Percentiles rank a stretch among this genome's conserved stretches.
Conservation (phyloP, 768 basidiomycete genomes). For the Trametes gibbosa region DNA sequence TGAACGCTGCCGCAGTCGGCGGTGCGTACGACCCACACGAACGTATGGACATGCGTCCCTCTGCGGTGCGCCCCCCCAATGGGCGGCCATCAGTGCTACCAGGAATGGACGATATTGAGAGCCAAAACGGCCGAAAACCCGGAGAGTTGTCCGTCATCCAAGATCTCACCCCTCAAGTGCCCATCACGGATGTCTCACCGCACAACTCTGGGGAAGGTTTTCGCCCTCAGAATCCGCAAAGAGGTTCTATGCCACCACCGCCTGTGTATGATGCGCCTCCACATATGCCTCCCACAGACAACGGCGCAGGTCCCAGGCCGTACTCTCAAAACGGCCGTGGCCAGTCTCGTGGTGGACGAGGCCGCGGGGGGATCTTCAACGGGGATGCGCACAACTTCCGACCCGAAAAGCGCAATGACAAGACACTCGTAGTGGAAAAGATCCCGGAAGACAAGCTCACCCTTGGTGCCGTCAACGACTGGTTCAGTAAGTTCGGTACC, state of each 20-base stretch:
- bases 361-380: conserved; percentile 55
- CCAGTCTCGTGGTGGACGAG: conserved; percentile 32
- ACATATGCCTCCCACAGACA: conserved; percentile 21
- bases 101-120: conserved; percentile 49
- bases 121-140: conserved; percentile 40
- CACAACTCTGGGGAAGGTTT: conserved; percentile 16
- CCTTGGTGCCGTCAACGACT: conserved; percentile 74
- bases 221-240: conserved; percentile 5
- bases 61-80: conserved; percentile 33
- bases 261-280: conserved; percentile 1
- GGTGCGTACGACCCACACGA: conserved; percentile 76
- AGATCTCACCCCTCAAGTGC: conserved; percentile 64
- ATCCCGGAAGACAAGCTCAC: conserved; percentile 84
- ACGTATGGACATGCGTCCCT: conserved; percentile 75
- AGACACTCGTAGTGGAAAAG: conserved; percentile 90
- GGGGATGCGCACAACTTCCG: conserved; percentile 67
- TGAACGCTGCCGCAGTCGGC: conserved; percentile 27
- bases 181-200: conserved; percentile 34
- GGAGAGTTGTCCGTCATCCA: conserved; percentile 84
- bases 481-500: conserved; percentile 91
- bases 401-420: conserved; percentile 64
- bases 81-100: conserved; percentile 58
- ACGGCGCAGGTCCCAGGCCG: conserved; percentile 32
- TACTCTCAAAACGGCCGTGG: conserved; percentile 38
- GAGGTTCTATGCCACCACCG: conserved; percentile 5